These are phyloP conservation scores for Yamadazyma nakazawae DNA, from an alignment of 805 yeast genomes.

Conservation along the genomic window DNA sequence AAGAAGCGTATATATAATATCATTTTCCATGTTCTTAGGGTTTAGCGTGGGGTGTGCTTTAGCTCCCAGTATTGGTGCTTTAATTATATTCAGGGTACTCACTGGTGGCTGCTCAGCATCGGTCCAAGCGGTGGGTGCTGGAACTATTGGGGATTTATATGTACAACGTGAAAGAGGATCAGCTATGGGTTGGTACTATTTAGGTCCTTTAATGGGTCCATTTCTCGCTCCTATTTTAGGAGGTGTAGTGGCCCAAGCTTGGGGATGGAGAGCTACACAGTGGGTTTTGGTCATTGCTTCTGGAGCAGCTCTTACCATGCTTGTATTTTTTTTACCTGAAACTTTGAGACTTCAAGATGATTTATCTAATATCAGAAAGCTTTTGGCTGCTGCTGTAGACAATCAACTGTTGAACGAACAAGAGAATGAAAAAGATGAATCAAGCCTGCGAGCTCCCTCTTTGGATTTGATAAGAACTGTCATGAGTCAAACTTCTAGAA, in stretches of 20 bases:
- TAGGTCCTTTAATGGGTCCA: constrained; percentile 83
- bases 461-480: not conserved
- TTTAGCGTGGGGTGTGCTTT: constrained; percentile 74
- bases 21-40: constrained; percentile 59
- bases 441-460: constrained; percentile 3
- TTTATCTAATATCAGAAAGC: constrained; percentile 48
- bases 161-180: constrained; percentile 66
- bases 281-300: constrained; percentile 76
- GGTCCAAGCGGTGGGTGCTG: constrained; percentile 89
- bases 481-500: constrained; percentile 28
- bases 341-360: constrained; percentile 67
- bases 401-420: constrained; percentile 4
- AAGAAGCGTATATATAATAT: constrained; percentile 65
- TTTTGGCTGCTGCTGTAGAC: constrained; percentile 23
- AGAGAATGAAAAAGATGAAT: constrained; percentile 10
- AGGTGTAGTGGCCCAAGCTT: constrained; percentile 63
- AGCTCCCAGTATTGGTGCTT: constrained; percentile 54
- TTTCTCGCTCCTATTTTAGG: constrained; percentile 75
- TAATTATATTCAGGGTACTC: constrained; percentile 67
- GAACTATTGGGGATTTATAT: constrained; percentile 75
- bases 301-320: constrained; percentile 46
- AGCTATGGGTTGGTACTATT: constrained; percentile 75
- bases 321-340: constrained; percentile 69
- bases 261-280: constrained; percentile 90
- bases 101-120: constrained; percentile 82